A percentile compares a stretch with the other conserved stretches of the same genome.
Evolutionary conservation across 345 rosid species (phyloP).

Genomic region (Dimocarpus longan): DNA sequence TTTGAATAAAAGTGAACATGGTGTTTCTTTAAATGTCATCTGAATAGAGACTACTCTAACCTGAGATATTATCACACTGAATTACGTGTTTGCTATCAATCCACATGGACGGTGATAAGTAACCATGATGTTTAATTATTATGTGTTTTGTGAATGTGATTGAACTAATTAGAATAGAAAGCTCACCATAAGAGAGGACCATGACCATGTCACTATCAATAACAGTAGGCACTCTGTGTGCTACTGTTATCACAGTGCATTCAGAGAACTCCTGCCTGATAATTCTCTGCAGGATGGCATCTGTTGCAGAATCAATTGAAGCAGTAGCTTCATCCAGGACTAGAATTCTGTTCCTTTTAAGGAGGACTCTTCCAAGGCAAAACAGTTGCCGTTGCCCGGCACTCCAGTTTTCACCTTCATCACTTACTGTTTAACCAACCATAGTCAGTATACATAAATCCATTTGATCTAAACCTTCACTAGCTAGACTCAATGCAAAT

Average conservation of each 20-base stretch:
- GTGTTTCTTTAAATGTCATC: too few species aligned
- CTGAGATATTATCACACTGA: too few species aligned
- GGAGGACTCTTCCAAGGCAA: conserved; percentile 73
- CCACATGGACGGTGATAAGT: too few species aligned
- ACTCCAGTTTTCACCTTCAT: conserved; percentile 91
- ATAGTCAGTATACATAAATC: neutral
- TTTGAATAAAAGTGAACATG: too few species aligned
- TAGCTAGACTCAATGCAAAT: neutral
- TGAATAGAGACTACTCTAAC: too few species aligned
- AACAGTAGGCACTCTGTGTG: conserved; percentile 78
- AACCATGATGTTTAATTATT: too few species aligned
- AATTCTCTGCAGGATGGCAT: conserved; percentile 65
- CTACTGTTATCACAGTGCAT: conserved; percentile 71
- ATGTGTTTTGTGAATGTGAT: neutral
- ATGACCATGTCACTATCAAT: conserved; percentile 83
- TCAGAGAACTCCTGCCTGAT: conserved; percentile 64
- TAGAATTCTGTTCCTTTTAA: conserved; percentile 62
- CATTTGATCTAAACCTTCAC: neutral
- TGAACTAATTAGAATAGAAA: neutral
- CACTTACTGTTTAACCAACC: conserved; percentile 48
- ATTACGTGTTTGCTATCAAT: too few species aligned
- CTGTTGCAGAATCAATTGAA: conserved; percentile 71
- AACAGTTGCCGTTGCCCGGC: conserved; percentile 75
- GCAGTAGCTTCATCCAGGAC: conserved; percentile 79
- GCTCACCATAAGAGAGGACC: conserved; percentile 72